Base-by-base conservation (phyloP, 371 early-diverging fungal genomes). In the Sporodiniella umbellata region DNA sequence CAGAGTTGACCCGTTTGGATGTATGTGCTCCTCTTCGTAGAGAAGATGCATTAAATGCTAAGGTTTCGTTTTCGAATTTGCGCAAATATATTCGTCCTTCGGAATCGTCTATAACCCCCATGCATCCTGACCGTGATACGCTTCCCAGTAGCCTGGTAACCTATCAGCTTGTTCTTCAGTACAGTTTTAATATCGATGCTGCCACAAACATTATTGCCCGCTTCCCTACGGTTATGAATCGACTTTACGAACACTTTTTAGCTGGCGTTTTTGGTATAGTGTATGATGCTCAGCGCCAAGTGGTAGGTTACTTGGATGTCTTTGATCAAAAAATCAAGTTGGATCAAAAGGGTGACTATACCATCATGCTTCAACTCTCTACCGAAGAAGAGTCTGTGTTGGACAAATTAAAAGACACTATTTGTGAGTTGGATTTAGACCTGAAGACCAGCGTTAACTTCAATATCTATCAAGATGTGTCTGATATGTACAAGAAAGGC, bases 321-420 rank as follows among this genome's bases (percentile, higher is more conserved):
- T 93, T 91, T 64, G 66, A 88, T 22, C 86, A 85, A 48, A 55
- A 60, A 1, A 61, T 89, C 45, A 86, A 86, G 50, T 58, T 94
- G n/a, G 65, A 72, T 23, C 68, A 56, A 53, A 87, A 90, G 71
- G 96, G 96, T 12, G 93, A 89, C 28, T 95, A 95, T 62, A 81
- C 80, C 4, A 69, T 93, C 37, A 85, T 83, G 40, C 86, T 84
- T 40, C 94, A 92, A 63, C 55, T 96, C 17, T 78, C 85, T 17
- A 85, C 88, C 11, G 78, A 83, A 48, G 70, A 73, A 12, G 72
- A 89, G 30, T 78, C 76, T 43, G 67, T 81, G 1, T 72, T 96
- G 28, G 90, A 92, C 18, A 84, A 86, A 43, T 69, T 93, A 17
- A 83, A 84, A 53, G 67, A 66, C 39, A 60, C 79, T 26, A 66